Base-by-base conservation (phyloP, 2,329 filamentous ascomycete genomes). In the Colletotrichum sp. region DNA sequence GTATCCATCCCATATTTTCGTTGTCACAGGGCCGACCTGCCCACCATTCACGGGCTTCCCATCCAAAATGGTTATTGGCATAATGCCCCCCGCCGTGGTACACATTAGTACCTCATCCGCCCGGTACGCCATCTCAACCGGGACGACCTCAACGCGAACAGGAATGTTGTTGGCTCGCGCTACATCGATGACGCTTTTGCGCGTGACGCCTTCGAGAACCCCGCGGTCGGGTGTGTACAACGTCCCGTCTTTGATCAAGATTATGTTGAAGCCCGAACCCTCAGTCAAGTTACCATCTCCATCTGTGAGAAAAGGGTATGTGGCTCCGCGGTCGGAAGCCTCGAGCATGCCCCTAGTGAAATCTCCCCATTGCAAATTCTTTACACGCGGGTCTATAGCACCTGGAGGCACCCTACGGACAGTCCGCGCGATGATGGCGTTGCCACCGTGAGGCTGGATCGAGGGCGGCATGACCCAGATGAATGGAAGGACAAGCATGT, bases 321-420 rank as follows among this genome's bases (percentile, higher is more conserved):
- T 79, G 0, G 88, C 87, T 0, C 85, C 87, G 1, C 88, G 86
- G 76, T 90, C 88, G 0, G 76, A 67, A 0, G 88, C 88, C 79
- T 90, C 89, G 32, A 88, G 84, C 72, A 90, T 78, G 1, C 83
- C 87, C 0, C 88, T 81, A 2, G 82, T 85, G 3, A 89, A 79
- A 79, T 90, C 88, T 2, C 88, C 87, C 88, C 88, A 90, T 71
- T 90, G 86, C 18, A 88, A 80, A 77, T 89, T 89, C 83, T 90
- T 90, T 34, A 90, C 82, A 0, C 88, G 89, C 0, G 88, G 89
- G 77, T 90, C 89, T 5, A 90, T 86, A 1, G 85, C 81, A 0
- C 87, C 88, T 0, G 87, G 87, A 0, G 88, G 87, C 0, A 83
- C 82, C 2, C 88, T 81, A 3, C 86, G 83, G 1, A 89, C 87